Base-by-base conservation (phyloP, 257 asterid species). In the Nicotiana obtusifolia region DNA sequence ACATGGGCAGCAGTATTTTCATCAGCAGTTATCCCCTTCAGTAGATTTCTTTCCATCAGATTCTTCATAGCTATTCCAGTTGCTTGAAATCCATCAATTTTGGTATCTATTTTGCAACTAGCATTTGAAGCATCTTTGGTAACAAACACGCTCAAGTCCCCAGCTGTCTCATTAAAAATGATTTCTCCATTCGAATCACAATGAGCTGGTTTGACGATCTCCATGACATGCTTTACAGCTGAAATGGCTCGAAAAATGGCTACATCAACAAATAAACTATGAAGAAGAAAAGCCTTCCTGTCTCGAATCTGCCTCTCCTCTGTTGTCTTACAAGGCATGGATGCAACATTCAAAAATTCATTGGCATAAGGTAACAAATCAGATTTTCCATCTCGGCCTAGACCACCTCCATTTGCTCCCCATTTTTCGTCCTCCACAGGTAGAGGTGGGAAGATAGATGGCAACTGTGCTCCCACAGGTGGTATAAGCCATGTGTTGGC, bases 361-460 rank as follows among this genome's bases (percentile, higher is more conserved):
- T 91, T 89, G 53, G 97, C 97, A 84, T 87, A 94, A 86, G 99
- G 97, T 64, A 95, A 85, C 84, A 91, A 84, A 88, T 93, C 97
- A 80, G 90, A 88, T 89, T 91, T 87, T 22, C 98, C 97, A 88
- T 90, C 97, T 89, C 94, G 88, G 88, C 97, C 98, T 14, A 92
- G 95, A 80, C 99, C 98, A 81, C 99, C 99, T 76, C 99, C 99
- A 87, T 91, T 87, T 75, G 97, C 99, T 85, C 97, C 99, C 98
- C 99, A 95, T 81, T 87, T 92, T 85, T 90, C 97, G 78, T 95
- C 98, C 88, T 95, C 99, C 19, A 87, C 86, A 26, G 99, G 97
- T 76, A 95, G 90, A 83, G 93, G 94, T 85, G 97, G 97, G 85
- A 93, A 93, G 81, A 86, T 66, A 60, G 95, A 88, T 61, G 97